phyloP scores from a whole-genome alignment of 345 rosid genomes.

The Bruguiera sexangula region DNA sequence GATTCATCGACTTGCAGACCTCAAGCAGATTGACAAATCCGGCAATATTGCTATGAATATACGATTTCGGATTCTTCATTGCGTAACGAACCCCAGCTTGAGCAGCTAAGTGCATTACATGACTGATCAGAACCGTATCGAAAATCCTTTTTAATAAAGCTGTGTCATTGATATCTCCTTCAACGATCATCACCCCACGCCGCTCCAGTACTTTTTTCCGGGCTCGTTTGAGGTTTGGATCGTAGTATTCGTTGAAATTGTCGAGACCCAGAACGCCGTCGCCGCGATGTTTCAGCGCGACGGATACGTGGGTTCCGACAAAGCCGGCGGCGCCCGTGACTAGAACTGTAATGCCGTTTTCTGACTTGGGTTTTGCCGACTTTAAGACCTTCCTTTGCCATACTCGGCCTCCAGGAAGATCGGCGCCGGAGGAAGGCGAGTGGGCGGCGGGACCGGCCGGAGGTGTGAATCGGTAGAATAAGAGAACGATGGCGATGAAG shows the following conservation, averaged over 20 bases:
- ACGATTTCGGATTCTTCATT: slow-evolving; percentile 20
- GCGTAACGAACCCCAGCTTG: slow-evolving; percentile 23
- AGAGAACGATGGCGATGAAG: slow-evolving; percentile 45
- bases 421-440: slow-evolving; percentile 38
- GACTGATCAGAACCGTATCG: slow-evolving; percentile 32
- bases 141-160: slow-evolving; percentile 48
- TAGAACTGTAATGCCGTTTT: slow-evolving; percentile 43
- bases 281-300: slow-evolving; percentile 57
- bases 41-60: slow-evolving; percentile 13
- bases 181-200: slow-evolving; percentile 53
- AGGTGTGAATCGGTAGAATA: slow-evolving; percentile 27
- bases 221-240: slow-evolving; percentile 50
- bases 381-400: slow-evolving; percentile 53
- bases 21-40: slow-evolving; percentile 20
- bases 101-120: slow-evolving; percentile 21
- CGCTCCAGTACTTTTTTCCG: slow-evolving; percentile 46
- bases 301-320: slow-evolving; percentile 60
- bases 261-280: slow-evolving; percentile 75
- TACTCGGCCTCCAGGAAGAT: slow-evolving; percentile 33
- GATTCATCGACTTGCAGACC: slow-evolving; percentile 9
- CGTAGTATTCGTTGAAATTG: slow-evolving; percentile 68
- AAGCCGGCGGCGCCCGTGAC: slow-evolving; percentile 89
- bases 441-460: slow-evolving; percentile 16
- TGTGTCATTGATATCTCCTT: slow-evolving; percentile 60
- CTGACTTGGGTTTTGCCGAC: slow-evolving; percentile 44